phyloP scores from a whole-genome alignment of 345 rosid genomes.

The Eucalyptus guilfoylei region DNA sequence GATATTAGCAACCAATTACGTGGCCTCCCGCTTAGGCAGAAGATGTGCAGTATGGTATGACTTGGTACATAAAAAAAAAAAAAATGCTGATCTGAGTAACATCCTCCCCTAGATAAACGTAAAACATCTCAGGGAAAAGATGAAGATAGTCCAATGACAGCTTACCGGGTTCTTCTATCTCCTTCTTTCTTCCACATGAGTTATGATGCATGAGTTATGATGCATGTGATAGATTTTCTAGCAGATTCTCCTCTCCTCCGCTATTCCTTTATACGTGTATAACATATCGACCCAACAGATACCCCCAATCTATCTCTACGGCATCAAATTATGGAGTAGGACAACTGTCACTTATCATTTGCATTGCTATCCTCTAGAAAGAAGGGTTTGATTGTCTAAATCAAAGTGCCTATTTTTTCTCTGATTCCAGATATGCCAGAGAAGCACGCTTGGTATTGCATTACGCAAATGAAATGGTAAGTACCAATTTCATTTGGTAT shows the following conservation, averaged over 20 bases:
- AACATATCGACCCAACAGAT: neutral
- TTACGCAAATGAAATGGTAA: slow-evolving; percentile 28
- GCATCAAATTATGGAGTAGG: neutral
- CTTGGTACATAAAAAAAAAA: neutral
- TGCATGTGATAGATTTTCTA: neutral
- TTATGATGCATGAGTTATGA: neutral
- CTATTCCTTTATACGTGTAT: neutral
- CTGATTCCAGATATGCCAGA: slow-evolving; percentile 50
- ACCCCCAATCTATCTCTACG: neutral
- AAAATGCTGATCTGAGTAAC: neutral
- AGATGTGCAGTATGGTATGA: neutral
- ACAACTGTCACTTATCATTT: neutral
- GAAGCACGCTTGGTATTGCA: slow-evolving; percentile 60
- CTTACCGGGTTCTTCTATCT: neutral
- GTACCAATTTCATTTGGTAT: neutral
- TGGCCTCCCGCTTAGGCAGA: neutral
- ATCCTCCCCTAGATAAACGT: neutral
- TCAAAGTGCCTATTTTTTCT: neutral
- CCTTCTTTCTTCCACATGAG: neutral
- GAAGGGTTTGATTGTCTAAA: neutral
- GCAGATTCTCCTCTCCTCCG: neutral
- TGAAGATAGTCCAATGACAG: neutral
- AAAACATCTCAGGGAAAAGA: neutral
- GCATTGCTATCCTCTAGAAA: neutral
- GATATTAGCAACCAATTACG: rapidly evolving